phyloP scores from a whole-genome alignment of 257 asterid genomes.

The Anisodus acutangulus region DNA sequence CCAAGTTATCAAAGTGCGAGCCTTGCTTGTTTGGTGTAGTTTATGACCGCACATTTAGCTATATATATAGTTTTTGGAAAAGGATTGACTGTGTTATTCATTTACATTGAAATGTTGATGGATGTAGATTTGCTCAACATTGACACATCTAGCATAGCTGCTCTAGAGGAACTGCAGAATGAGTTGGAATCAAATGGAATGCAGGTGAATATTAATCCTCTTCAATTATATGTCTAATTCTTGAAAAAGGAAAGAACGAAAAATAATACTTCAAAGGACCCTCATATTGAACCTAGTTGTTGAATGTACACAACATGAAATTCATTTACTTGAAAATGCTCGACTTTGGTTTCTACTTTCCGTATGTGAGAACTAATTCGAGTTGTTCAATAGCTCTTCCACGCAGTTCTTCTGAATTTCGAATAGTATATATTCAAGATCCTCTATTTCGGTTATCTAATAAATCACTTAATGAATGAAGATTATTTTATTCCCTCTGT shows the following conservation, averaged over 20 bases:
- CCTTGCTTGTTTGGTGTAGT: not conserved
- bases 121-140: conserved; percentile 42
- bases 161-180: conserved; percentile 41
- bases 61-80: not conserved
- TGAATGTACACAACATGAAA: not conserved
- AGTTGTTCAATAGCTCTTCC: too few species aligned
- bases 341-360: too few species aligned
- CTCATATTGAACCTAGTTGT: not conserved
- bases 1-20: not conserved
- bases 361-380: too few species aligned
- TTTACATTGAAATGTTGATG: not conserved
- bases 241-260: not conserved
- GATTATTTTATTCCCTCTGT: too few species aligned
- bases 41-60: not conserved
- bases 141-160: conserved; percentile 42
- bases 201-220: conserved; percentile 31
- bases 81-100: not conserved
- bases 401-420: too few species aligned
- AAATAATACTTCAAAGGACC: not conserved
- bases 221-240: conserved; percentile 4
- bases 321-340: too few species aligned
- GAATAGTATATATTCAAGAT: too few species aligned
- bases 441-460: too few species aligned
- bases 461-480: too few species aligned
- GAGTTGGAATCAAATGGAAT: conserved; percentile 38